Evolutionary conservation across 1,139 yeast species (phyloP), one percentile per base, ranked within the genome.

Genomic region (Geotrichum phurueaensis): DNA sequence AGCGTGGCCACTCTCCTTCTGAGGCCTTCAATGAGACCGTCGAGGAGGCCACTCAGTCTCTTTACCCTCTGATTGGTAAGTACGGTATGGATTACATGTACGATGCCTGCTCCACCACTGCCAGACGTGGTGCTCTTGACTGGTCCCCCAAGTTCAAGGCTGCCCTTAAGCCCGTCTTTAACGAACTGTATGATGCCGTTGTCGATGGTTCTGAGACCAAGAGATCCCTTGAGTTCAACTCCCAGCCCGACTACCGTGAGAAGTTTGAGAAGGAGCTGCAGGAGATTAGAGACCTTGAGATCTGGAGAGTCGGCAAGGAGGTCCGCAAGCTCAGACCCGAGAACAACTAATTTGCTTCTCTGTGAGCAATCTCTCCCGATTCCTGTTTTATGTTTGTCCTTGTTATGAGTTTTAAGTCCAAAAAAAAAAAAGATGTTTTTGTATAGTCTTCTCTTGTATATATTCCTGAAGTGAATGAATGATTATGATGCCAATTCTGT

Each of bases 1-100:
- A 92, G 84, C 91, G 95, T 77, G 99, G 99, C 70, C 99, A 94
- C 87, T 84, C 97, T 70, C 99, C 99, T 82, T 90, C 97, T 67
- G 99, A 94, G 84, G 99, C 99, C 74, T 94, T 94, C 92, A 94
- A 94, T 80, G 99, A 94, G 85, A 94, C 99, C 71, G 99, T 94
- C 71, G 99, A 94, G 84, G 99, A 94, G 83, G 99, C 99, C 70
- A 94, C 99, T 69, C 99, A 94, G 84, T 94, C 98, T 63, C 85
- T 94, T 74, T 94, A 94, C 89, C 99, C 99, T 80, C 87, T 94
- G 84, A 80, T 94, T 73, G 99, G 99, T 81, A 90, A 89, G 82
- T 89, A 94, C 85, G 99, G 99, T 83, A 94, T 94, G 99, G 99
- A 94, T 82, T 94, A 94, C 94, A 94, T 94, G 99, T 94, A 94